Evolutionary conservation across 192 early-diverging fungal genomes (phyloP), one percentile per base, ranked within the genome.

Genomic region (Coemansia sp.): DNA sequence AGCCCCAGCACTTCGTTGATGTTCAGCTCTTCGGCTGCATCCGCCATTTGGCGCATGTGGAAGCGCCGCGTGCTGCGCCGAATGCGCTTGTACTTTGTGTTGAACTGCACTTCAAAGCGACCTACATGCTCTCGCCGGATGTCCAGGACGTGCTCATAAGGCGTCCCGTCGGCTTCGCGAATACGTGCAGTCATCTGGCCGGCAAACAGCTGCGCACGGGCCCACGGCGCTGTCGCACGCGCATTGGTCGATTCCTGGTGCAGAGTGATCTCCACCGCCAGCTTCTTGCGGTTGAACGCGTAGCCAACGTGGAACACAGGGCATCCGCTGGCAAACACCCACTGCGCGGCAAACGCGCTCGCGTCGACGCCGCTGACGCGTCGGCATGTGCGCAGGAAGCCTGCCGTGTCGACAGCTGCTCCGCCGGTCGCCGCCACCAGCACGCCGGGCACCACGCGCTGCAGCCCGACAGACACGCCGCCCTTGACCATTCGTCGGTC

Each of bases 41-140:
- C 86, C 12, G 87, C 84, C 23, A 88, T 84, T 70, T 91, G 89
- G 25, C 89, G 86, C 58, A 85, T 85, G 51, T 88, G 84, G 72
- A 89, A 89, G 53, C 86, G 78, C 55, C 89, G 88, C 22, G 88
- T 90, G 65, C 88, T 91, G 35, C 93, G 84, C 12, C 91, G 84
- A 64, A 96, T 94, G 69, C 95, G 90, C 81, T 98, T 98, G 76
- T 99, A 98, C 78, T 97, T 97, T 14, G 95, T 96, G 75, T 98
- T 94, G 73, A 96, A 99, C 58, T 89, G 90, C 17, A 98, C 88
- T 63, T 97, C 93, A 55, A 90, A 92, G 66, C 94, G 87, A 25
- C 79, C 64, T 17, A 66, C 35, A 19, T 29, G 55, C 35, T 56
- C 55, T 9, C 55, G 55, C 1, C 55, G 88, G 48, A 99, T 89